phyloP scores from a whole-genome alignment of 371 early-diverging fungal species.

The Apophysomyces trapeziformis region DNA sequence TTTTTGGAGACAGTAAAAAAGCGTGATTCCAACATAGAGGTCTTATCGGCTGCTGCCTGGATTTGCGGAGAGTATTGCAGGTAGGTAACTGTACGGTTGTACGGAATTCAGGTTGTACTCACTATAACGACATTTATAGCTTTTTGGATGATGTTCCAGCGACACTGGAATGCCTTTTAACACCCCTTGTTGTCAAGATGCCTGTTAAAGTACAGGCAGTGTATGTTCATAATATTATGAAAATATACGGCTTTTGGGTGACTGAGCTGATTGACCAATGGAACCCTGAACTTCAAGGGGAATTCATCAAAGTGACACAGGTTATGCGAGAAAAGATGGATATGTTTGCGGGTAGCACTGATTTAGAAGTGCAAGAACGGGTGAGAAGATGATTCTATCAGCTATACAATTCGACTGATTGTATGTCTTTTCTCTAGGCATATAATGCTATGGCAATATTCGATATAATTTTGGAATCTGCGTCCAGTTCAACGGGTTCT shows the following conservation, averaged over 20 bases:
- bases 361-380: conserved; percentile 87
- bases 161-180: conserved; percentile 62
- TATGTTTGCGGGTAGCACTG: conserved; percentile 56
- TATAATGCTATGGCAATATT: conserved; percentile 63
- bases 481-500: conserved; percentile 13
- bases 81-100: conserved; percentile 16
- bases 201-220: conserved; percentile 69
- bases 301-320: conserved; percentile 55
- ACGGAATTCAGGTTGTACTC: background rate
- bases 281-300: conserved; percentile 54
- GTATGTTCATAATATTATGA: conserved; percentile 76
- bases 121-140: conserved; percentile 12
- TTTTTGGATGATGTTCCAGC: conserved; percentile 52
- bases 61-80: conserved; percentile 88
- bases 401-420: background rate
- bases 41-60: conserved; percentile 89
- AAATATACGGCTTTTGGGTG: conserved; percentile 75
- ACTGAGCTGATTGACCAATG: conserved; percentile 60
- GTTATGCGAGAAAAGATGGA: conserved; percentile 59
- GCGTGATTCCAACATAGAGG: conserved; percentile 73
- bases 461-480: conserved; percentile 49
- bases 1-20: conserved; percentile 66
- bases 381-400: conserved; percentile 38
- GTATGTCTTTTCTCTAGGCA: conserved; percentile 40
- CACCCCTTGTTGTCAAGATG: conserved; percentile 57